Base-by-base conservation (phyloP, 2,329 filamentous ascomycete genomes). In the Aspergillaceae sp. region DNA sequence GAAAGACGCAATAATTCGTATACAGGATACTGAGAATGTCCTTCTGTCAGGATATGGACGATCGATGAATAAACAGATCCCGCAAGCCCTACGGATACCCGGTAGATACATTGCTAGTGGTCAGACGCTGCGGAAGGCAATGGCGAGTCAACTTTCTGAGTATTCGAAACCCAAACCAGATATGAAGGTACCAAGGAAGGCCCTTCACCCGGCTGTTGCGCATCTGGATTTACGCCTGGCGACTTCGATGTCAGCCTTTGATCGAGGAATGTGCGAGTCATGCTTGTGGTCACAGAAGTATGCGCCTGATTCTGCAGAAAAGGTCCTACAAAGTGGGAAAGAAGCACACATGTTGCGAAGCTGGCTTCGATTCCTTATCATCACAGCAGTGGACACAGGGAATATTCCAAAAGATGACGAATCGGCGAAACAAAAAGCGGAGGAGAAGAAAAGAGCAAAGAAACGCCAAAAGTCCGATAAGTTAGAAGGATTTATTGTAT, bases 221-320 rank as follows among this genome's bases (percentile, higher is more conserved):
- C 71, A 73, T 2, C 69, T 88, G 2, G 86, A 82, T 56, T 63
- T 72, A 2, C 73, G 74, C 0, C 74, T 96, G 30, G 67, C 74
- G 40, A 74, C 72, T 1, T 74, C 74, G 0, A 72, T 90, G 8
- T 90, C 86, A 4, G 82, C 90, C 0, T 96, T 90, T 58, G 92
- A 98, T 62, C 77, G 71, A 51, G 86, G 83, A 6, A 77, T 76
- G 42, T 94, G 86, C 55, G 91, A 97, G 59, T 74, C 72, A 2
- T 68, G 76, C 29, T 68, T 80, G 6, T 98, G 92, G 92, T 65
- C 75, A 2, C 83, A 91, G 36, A 96, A 97, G 59, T 95, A 97
- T 66, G 80, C 86, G 0, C 92, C 92, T 0, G 68, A 65, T 28
- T 72, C 68, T 33, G 82, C 87, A 2, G 71, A 72, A 3, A 81